phyloP scores from a whole-genome alignment of 768 basidiomycete species.

The Mycena albidolilacea region DNA sequence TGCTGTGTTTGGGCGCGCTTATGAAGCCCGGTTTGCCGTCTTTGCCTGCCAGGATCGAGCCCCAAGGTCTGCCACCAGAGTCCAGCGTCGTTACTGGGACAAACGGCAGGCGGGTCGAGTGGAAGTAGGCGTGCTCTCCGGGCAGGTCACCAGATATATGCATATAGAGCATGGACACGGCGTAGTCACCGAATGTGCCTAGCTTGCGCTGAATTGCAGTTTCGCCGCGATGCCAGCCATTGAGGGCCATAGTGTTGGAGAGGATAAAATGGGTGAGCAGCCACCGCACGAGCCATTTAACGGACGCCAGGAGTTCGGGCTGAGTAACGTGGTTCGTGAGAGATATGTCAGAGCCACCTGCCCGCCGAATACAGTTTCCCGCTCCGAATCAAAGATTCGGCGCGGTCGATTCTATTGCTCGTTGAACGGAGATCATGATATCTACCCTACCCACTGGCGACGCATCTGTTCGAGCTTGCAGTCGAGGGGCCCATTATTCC shows the following conservation, averaged over 20 bases:
- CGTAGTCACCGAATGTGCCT: constrained; percentile 55
- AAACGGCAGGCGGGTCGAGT: constrained; percentile 65
- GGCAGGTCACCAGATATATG: constrained; percentile 63
- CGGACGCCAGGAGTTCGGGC: constrained; percentile 15
- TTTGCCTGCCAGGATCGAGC: constrained; percentile 64
- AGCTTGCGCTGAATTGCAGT: constrained; percentile 63
- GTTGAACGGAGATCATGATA: no score
- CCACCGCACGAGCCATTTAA: constrained; percentile 21
- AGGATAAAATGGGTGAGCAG: background rate
- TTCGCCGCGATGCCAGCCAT: constrained; percentile 70
- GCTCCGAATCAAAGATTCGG: no score
- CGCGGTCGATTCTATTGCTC: no score
- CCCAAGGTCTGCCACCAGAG: constrained; percentile 67
- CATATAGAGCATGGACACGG: constrained; percentile 52
- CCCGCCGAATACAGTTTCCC: no score
- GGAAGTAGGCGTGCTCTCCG: constrained; percentile 64
- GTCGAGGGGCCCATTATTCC: no score
- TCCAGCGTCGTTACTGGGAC: constrained; percentile 73
- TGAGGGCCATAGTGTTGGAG: constrained; percentile 46
- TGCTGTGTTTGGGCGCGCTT: constrained; percentile 50
- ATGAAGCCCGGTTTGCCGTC: constrained; percentile 66
- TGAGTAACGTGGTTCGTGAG: background rate
- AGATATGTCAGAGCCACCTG: no score
- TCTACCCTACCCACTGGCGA: no score
- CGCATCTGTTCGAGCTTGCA: no score